Percentiles rank a stretch among this genome's conserved stretches.
phyloP scores from a whole-genome alignment of 306 rosid genomes.

The Senna tora region DNA sequence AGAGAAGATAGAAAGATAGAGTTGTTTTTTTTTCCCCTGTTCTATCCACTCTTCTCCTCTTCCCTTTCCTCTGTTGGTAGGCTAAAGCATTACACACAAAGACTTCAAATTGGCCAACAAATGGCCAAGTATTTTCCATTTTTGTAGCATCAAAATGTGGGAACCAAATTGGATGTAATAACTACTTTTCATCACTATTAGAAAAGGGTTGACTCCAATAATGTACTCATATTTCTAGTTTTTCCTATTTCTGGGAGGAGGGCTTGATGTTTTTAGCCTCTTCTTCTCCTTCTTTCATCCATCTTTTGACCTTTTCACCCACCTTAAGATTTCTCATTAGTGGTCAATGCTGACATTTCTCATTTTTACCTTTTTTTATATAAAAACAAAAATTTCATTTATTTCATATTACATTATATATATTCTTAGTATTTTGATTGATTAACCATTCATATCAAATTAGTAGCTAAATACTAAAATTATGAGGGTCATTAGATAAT shows the following conservation, averaged over 20 bases:
- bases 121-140: not conserved
- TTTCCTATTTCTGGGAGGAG: not conserved
- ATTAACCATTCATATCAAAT: too few relatives aligned
- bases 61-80: not conserved
- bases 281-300: too few relatives aligned
- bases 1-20: not conserved
- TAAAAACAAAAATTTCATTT: too few relatives aligned
- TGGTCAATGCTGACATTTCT: not conserved
- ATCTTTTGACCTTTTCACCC: too few relatives aligned
- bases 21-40: not conserved
- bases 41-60: not conserved
- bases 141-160: slow-evolving; percentile 6
- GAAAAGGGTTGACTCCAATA: not conserved
- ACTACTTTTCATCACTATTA: not conserved
- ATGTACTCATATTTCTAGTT: not conserved
- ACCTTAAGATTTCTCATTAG: not conserved
- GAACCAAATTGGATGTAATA: not conserved
- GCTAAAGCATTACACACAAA: not conserved
- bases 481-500: too few relatives aligned
- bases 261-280: not conserved
- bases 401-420: too few relatives aligned
- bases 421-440: too few relatives aligned
- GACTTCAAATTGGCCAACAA: not conserved
- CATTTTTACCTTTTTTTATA: not conserved
- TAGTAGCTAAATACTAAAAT: too few relatives aligned